Percentiles rank a stretch among this genome's conserved stretches.
phyloP scores from a whole-genome alignment of 2,329 filamentous ascomycete species.

The Colletotrichum tamarilloi region DNA sequence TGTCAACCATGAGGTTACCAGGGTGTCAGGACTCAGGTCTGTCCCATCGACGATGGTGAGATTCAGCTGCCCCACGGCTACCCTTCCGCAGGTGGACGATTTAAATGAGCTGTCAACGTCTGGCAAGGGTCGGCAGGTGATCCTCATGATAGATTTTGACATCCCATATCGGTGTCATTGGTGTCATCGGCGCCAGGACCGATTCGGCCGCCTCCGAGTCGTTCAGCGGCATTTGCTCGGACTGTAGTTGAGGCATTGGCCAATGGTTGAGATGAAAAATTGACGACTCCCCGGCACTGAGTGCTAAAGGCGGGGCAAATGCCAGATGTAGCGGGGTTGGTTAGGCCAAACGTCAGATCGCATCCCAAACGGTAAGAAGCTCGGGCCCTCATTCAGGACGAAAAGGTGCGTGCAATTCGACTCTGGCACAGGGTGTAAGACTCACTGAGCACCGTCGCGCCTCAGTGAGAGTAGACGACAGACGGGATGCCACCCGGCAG shows the following conservation, averaged over 20 bases:
- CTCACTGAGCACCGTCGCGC: too few species aligned
- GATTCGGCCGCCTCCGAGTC: slow-evolving; percentile 6
- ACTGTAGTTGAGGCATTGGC: slow-evolving; percentile 25
- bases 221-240: slow-evolving; percentile 21
- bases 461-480: too few species aligned
- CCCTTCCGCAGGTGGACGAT: background rate
- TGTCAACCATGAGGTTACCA: background rate
- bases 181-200: slow-evolving; percentile 21
- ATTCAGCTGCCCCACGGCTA: background rate
- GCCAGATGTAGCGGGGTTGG: slow-evolving; percentile 25
- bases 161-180: slow-evolving; percentile 21
- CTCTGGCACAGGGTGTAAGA: background rate
- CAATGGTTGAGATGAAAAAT: slow-evolving; percentile 16
- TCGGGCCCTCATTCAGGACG: slow-evolving; percentile 17
- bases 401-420: slow-evolving; percentile 15
- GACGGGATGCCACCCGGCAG: too few species aligned
- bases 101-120: slow-evolving; percentile 17
- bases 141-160: slow-evolving; percentile 21
- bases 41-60: background rate
- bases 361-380: slow-evolving; percentile 21
- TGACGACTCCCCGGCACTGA: slow-evolving; percentile 10
- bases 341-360: slow-evolving; percentile 31
- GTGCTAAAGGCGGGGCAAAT: slow-evolving; percentile 26
- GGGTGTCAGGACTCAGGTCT: background rate
- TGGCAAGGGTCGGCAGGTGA: slow-evolving; percentile 15